Percentiles rank a stretch among this genome's conserved stretches.
phyloP scores from a whole-genome alignment of 1,284 basidiomycete species.

The Microbotryomycetes sp. region DNA sequence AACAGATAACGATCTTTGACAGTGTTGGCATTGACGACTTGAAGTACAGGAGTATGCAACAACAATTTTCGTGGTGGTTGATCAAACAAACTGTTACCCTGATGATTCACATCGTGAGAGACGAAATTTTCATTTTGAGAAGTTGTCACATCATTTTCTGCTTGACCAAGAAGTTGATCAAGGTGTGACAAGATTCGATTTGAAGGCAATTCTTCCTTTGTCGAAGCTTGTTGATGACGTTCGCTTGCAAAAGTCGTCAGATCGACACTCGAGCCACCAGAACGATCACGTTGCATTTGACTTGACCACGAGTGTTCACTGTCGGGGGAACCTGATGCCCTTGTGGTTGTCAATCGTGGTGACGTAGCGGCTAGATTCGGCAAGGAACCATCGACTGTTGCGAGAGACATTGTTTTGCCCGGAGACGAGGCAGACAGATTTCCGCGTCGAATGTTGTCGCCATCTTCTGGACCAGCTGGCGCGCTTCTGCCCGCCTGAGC shows the following conservation, averaged over 20 bases:
- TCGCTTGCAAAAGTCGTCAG: background rate
- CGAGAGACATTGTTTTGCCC: background rate
- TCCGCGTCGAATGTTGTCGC: background rate
- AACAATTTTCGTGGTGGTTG: slow-evolving; percentile 79
- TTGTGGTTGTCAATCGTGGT: too few relatives aligned
- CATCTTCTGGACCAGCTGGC: background rate
- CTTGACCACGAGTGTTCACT: background rate
- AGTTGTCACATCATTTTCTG: background rate
- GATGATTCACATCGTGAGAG: too few relatives aligned
- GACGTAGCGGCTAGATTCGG: background rate
- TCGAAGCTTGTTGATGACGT: slow-evolving; percentile 3
- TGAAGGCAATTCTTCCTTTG: slow-evolving; percentile 15
- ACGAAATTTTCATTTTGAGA: background rate
- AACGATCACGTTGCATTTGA: background rate
- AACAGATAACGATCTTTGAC: slow-evolving; percentile 95
- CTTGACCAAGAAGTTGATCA: slow-evolving; percentile 21
- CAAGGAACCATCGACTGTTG: background rate
- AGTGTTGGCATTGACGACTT: slow-evolving; percentile 86
- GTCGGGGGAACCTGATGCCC: too few relatives aligned
- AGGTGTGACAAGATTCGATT: slow-evolving; percentile 27
- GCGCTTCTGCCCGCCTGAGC: background rate
- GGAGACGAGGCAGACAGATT: background rate
- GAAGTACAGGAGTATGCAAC: slow-evolving; percentile 76
- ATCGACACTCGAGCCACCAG: background rate
- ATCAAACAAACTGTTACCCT: slow-evolving; percentile 49